phyloP scores from a whole-genome alignment of 1,139 yeast species.

The Kodamaea derodonti region DNA sequence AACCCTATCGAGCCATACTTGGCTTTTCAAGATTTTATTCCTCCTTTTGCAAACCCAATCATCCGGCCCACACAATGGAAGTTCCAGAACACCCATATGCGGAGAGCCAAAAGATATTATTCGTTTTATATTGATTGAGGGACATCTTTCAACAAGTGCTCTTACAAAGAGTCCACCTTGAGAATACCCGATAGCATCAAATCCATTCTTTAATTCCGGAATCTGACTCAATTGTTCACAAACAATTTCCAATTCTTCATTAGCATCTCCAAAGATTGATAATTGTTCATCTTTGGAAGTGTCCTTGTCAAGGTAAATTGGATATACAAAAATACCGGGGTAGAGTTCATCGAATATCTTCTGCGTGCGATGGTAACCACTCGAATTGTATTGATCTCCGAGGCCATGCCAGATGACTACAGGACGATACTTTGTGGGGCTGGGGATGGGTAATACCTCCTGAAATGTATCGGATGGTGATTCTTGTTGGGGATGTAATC shows the following conservation, averaged over 20 bases:
- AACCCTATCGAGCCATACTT: constrained; percentile 56
- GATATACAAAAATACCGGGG: constrained; percentile 53
- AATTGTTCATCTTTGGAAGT: constrained; percentile 49
- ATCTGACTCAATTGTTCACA: constrained; percentile 39
- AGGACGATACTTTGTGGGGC: constrained; percentile 29
- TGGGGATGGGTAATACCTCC: too few relatives aligned
- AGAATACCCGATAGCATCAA: constrained; percentile 75
- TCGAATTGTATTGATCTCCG: constrained; percentile 70
- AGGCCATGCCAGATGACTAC: constrained; percentile 83
- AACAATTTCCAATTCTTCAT: constrained; percentile 31
- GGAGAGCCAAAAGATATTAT: constrained; percentile 80
- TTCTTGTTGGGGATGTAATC: neutral
- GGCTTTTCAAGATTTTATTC: constrained; percentile 52
- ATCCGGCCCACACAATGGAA: constrained; percentile 54
- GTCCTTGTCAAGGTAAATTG: constrained; percentile 49
- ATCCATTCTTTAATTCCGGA: constrained; percentile 48
- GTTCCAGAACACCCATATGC: constrained; percentile 70
- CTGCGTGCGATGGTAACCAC: constrained; percentile 50
- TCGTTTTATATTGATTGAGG: constrained; percentile 44
- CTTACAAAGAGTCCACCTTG: constrained; percentile 79
- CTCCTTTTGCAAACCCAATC: constrained; percentile 63
- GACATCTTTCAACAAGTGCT: constrained; percentile 58
- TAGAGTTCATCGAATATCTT: constrained; percentile 38
- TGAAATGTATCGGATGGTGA: neutral
- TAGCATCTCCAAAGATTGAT: constrained; percentile 60